phyloP scores from a whole-genome alignment of 768 basidiomycete species.

The Tulasnella sp. region DNA sequence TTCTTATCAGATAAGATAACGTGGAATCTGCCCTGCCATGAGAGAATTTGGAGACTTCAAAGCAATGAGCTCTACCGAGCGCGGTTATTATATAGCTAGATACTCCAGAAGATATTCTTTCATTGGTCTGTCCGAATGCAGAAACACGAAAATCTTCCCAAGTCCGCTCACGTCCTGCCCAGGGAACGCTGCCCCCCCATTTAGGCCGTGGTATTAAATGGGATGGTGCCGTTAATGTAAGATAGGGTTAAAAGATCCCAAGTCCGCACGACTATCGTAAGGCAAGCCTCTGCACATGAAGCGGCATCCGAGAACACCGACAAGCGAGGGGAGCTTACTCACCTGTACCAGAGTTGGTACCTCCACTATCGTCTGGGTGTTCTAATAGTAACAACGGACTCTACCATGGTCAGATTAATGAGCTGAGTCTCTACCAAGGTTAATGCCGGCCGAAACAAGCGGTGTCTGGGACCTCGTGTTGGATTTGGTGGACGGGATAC shows the following conservation, averaged over 20 bases:
- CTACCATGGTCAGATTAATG: not conserved
- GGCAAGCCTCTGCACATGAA: not conserved
- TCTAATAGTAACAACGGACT: not conserved
- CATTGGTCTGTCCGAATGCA: not conserved
- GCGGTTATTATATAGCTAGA: too few species aligned
- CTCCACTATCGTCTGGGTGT: not conserved
- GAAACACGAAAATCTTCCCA: too few species aligned
- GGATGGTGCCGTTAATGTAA: not conserved
- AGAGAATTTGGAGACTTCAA: too few species aligned
- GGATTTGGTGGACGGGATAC: not conserved
- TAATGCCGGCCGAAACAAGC: not conserved
- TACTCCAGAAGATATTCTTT: not conserved
- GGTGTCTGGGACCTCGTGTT: not conserved
- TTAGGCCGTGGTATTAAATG: not conserved
- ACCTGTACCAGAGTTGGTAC: not conserved
- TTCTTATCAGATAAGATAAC: not conserved
- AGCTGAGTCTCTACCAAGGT: not conserved
- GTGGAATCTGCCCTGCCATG: too few species aligned
- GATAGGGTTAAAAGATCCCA: not conserved
- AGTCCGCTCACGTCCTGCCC: not conserved
- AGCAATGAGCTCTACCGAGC: too few species aligned
- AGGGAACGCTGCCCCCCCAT: not conserved
- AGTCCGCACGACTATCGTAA: not conserved
- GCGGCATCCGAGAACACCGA: not conserved
- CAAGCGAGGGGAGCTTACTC: not conserved